These are phyloP conservation scores for Candolleomyces aberdarensis DNA, from an alignment of 768 basidiomycete species.

Conservation along the genomic window DNA sequence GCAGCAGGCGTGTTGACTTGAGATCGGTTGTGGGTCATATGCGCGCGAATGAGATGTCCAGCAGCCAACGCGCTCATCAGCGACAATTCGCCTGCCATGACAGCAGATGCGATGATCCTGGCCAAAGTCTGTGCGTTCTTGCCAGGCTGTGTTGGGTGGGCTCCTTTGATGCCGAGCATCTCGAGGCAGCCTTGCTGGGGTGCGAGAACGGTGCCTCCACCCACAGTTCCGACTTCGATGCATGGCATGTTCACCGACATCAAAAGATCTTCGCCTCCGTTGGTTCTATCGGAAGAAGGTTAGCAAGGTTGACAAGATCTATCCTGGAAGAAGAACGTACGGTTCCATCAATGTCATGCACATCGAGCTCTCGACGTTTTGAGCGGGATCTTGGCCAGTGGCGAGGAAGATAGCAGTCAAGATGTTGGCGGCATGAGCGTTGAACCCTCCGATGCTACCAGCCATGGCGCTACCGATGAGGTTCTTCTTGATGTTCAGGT, in stretches of 20 bases:
- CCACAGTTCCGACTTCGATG: conserved; percentile 97
- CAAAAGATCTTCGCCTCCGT: conserved; percentile 86
- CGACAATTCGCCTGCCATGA: conserved; percentile 97
- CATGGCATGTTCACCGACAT: conserved; percentile 97
- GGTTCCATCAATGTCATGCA: conserved; percentile 99
- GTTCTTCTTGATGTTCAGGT: conserved; percentile 96
- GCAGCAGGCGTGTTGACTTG: conserved; percentile 74
- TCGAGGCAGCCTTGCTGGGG: conserved; percentile 91
- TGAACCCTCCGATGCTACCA: conserved; percentile 93
- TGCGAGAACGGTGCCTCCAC: conserved; percentile 89
- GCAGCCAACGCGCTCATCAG: conserved; percentile 91
- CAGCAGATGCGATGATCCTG: conserved; percentile 83
- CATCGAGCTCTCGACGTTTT: conserved; percentile 97
- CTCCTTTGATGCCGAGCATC: conserved; percentile 90
- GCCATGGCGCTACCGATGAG: conserved; percentile 97
- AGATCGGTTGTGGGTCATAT: conserved; percentile 89
- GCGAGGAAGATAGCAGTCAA: conserved; percentile 94
- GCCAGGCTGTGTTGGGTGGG: conserved; percentile 84
- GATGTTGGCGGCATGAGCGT: conserved; percentile 98
- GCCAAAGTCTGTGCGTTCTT: conserved; percentile 88
- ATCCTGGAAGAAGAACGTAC: conserved; percentile 48
- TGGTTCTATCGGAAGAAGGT: conserved; percentile 50
- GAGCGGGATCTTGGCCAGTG: conserved; percentile 98
- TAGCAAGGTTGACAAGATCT: background rate
- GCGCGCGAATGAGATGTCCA: conserved; percentile 91